These are phyloP conservation scores for Aspergillus fijiensis DNA, from an alignment of 2,329 filamentous ascomycete species.

Conservation along the genomic window DNA sequence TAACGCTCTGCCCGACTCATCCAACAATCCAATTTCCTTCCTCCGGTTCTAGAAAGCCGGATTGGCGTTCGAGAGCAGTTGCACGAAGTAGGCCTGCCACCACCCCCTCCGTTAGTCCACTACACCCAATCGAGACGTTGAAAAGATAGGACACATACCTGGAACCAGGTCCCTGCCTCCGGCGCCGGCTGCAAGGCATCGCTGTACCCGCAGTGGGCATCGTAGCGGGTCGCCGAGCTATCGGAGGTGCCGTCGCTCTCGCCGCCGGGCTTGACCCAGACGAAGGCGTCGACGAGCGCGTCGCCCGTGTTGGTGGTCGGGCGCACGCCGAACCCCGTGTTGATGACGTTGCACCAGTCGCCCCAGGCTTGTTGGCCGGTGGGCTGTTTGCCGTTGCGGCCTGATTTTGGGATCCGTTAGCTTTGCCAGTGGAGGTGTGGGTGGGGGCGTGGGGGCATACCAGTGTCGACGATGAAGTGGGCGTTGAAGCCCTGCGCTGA, in stretches of 20 bases:
- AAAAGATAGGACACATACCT: not conserved
- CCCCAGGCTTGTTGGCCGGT: constrained; percentile 58
- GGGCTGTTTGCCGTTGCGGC: constrained; percentile 62
- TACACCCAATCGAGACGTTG: no score
- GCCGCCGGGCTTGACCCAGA: constrained; percentile 69
- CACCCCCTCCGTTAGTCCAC: not conserved
- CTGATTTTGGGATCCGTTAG: constrained; percentile 28
- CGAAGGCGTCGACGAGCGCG: constrained; percentile 62
- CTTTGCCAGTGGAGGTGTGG: not conserved
- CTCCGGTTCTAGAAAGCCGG: not conserved
- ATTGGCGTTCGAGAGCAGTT: not conserved
- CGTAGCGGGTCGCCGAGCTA: constrained; percentile 52
- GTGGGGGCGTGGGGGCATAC: constrained; percentile 26
- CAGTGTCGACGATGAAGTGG: constrained; percentile 57
- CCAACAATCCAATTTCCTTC: no score
- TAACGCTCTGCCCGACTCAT: no score
- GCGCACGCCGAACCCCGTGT: constrained; percentile 64
- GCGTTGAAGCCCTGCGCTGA: constrained; percentile 49
- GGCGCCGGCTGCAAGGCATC: not conserved
- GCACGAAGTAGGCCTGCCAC: not conserved
- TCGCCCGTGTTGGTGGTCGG: constrained; percentile 63
- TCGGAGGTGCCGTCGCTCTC: constrained; percentile 55
- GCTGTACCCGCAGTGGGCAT: constrained; percentile 54
- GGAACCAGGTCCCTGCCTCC: not conserved
- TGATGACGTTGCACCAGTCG: constrained; percentile 67